Conservation (phyloP, 164 flowering plant genomes). For the Vitis amurensis region DNA sequence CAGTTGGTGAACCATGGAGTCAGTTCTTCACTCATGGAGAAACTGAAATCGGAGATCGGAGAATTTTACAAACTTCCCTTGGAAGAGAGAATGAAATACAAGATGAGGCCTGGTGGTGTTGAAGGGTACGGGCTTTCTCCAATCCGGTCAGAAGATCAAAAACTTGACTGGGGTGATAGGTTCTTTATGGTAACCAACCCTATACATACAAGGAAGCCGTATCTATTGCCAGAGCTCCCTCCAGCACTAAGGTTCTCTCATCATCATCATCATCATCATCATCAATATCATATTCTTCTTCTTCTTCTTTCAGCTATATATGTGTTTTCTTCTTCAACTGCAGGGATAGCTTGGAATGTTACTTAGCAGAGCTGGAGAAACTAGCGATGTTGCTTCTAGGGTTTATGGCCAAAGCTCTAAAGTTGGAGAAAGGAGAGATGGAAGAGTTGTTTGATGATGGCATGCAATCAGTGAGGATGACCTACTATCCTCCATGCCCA, state of each 20-base stretch:
- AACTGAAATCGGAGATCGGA: conserved; percentile 31
- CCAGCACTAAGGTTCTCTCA: conserved; percentile 20
- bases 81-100: conserved; percentile 37
- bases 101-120: conserved; percentile 22
- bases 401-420: too few species aligned
- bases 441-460: too few species aligned
- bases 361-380: too few species aligned
- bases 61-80: conserved; percentile 36
- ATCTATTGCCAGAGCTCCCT: conserved; percentile 35
- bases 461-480: too few species aligned
- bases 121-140: conserved; percentile 45
- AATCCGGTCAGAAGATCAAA: conserved; percentile 15
- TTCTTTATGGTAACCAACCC: conserved; percentile 23
- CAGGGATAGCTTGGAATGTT: too few species aligned
- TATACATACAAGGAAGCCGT: conserved; percentile 16
- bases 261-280: not conserved
- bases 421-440: too few species aligned
- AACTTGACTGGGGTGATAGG: conserved; percentile 21
- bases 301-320: too few species aligned
- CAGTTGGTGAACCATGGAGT: conserved; percentile 51
- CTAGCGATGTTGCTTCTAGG: too few species aligned
- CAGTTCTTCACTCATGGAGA: conserved; percentile 22
- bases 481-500: too few species aligned
- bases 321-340: too few species aligned
- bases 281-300: too few species aligned